phyloP scores from a whole-genome alignment of 108 stramenopile genomes.

The Cafeteria roenbergensis region DNA sequence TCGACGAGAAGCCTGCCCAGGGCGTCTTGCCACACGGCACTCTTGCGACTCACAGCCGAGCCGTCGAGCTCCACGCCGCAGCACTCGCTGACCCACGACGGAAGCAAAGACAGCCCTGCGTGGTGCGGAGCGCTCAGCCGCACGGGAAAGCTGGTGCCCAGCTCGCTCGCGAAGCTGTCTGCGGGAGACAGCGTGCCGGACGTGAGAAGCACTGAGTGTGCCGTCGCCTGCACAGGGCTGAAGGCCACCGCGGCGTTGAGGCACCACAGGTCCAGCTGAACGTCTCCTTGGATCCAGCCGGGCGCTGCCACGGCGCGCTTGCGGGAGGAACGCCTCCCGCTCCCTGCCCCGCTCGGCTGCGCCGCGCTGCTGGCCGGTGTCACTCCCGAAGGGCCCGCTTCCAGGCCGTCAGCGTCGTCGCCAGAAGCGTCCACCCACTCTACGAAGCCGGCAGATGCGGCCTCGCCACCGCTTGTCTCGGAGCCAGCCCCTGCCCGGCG shows the following conservation, averaged over 20 bases:
- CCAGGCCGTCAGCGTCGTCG: too few species aligned
- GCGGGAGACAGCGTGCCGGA: slow-evolving; percentile 4
- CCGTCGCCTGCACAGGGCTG: neutral
- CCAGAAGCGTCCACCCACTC: too few species aligned
- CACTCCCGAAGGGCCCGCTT: too few species aligned
- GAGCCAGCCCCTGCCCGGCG: too few species aligned
- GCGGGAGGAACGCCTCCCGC: too few species aligned
- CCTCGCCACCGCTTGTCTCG: too few species aligned
- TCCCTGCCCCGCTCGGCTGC: too few species aligned
- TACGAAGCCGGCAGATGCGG: too few species aligned
- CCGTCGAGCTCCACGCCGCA: neutral
- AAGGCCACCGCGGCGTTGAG: slow-evolving; percentile 1
- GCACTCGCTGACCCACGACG: neutral
- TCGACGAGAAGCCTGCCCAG: neutral
- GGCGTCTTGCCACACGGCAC: neutral
- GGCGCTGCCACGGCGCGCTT: too few species aligned
- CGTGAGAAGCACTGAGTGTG: slow-evolving; percentile 3
- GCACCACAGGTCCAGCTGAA: neutral
- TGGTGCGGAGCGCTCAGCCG: neutral
- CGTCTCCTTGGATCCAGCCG: too few species aligned
- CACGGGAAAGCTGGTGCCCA: neutral
- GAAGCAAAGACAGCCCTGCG: neutral
- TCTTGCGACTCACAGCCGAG: neutral
- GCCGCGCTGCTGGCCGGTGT: too few species aligned
- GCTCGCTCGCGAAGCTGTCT: neutral